Evolutionary conservation across 495 filamentous ascomycete species (phyloP), one percentile per base, ranked within the genome.

Genomic region (Xylaria venustula): DNA sequence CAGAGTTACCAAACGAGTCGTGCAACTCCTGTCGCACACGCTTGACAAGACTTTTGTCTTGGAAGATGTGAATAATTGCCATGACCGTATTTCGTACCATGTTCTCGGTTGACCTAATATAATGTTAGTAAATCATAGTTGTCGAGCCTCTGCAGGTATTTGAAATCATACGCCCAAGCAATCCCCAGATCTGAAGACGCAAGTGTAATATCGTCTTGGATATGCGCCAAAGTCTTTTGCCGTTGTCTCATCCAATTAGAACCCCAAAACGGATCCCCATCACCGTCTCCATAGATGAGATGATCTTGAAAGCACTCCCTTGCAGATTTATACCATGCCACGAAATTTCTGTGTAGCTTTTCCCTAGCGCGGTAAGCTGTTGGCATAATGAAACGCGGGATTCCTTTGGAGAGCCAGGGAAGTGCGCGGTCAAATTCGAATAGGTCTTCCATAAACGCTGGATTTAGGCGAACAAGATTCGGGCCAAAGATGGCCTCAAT

Each of bases 81-180:
- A 61, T 30, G 17, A 30, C 54, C 7, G 51, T n/a, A 14, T 47
- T 32, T 19, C 55, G 49, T 7, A 54, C 42, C 19, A 30, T 45
- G 42, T 60, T 64, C 7, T 48, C 25, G 8, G 48, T 53, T 25
- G 62, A 36, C 15, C 44, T 59, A 25, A 5, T 11, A 34, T 34
- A 34, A 34, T 34, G 30, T 34, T 34, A 34, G 30, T 5, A 11
- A 34, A 34, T 34, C 11, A 34, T 34, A 34, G 30, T 34, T 34
- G 5, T 11, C 30, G 30, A 34, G 30, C 5, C 11, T 34, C 30
- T 34, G 30, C 30, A 34, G 30, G 30, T 5, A n/a, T n/a, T 50
- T 26, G 15, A 52, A 22, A 12, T 20, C 60, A 37, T 47, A 62
- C 59, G 47, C 64, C 60, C 59, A 66, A 5, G 47, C 37, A 2